Evolutionary conservation across 768 basidiomycete species (phyloP).

Genomic region (Amanita rimosa): DNA sequence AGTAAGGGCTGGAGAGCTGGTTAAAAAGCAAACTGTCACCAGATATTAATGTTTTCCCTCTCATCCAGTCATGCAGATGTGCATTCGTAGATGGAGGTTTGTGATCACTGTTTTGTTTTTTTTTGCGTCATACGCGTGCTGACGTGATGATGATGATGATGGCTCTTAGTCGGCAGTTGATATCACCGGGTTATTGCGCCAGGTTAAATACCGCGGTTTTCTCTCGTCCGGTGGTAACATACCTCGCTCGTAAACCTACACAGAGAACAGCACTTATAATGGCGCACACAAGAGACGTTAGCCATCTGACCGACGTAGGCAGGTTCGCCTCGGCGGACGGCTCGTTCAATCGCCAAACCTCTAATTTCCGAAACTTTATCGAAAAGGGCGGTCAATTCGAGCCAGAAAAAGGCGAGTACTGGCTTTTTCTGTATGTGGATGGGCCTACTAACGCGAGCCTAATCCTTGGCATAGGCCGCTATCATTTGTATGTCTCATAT

Average conservation of each 20-base stretch:
- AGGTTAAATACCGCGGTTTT: neutral
- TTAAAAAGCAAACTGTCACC: neutral
- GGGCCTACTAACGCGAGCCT: neutral
- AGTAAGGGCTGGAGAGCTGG: neutral
- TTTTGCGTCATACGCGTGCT: neutral
- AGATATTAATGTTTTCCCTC: neutral
- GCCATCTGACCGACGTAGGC: constrained; percentile 30
- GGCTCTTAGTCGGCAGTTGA: neutral
- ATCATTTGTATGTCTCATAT: constrained; percentile 84
- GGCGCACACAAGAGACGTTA: constrained; percentile 1
- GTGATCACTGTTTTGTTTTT: no score
- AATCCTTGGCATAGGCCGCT: constrained; percentile 54
- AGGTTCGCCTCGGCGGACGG: constrained; percentile 50
- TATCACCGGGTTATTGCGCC: neutral
- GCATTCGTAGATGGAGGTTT: neutral
- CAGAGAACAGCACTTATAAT: neutral
- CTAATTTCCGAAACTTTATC: constrained; percentile 46
- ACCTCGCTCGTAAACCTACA: neutral
- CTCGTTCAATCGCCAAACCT: constrained; percentile 45
- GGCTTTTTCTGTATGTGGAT: neutral
- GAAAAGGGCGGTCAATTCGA: constrained; percentile 29
- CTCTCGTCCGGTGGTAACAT: neutral
- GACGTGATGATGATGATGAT: no score
- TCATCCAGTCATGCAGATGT: neutral
- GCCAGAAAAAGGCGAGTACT: constrained; percentile 63